A percentile compares a stretch with the other conserved stretches of the same genome.
phyloP scores from a whole-genome alignment of 768 basidiomycete species.

The Pholiota molesta region DNA sequence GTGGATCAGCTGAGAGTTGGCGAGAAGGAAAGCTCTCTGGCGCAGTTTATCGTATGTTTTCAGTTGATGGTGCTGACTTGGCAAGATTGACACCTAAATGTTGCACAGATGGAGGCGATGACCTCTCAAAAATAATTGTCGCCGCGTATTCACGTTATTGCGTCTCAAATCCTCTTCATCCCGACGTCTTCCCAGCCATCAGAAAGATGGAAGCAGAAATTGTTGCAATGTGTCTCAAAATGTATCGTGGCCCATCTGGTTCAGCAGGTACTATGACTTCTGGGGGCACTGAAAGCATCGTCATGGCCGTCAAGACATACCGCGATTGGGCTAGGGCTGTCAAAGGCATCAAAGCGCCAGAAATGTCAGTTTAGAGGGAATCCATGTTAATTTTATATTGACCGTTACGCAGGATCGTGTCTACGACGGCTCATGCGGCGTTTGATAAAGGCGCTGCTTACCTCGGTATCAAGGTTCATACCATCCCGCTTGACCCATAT shows the following conservation, averaged over 20 bases:
- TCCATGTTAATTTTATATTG: neutral
- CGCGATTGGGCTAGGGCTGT: conserved; percentile 87
- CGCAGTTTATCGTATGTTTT: conserved; percentile 77
- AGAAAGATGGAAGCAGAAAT: conserved; percentile 98
- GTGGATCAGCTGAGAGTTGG: conserved; percentile 53
- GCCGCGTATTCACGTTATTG: conserved; percentile 82
- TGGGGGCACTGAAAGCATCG: conserved; percentile 94
- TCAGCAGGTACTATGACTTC: conserved; percentile 94
- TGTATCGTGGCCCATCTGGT: conserved; percentile 85
- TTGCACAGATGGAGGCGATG: conserved; percentile 77
- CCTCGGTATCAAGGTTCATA: conserved; percentile 87
- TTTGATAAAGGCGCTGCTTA: conserved; percentile 94
- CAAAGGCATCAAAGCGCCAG: conserved; percentile 89
- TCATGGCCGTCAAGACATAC: conserved; percentile 95
- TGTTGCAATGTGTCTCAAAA: conserved; percentile 81
- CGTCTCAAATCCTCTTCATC: conserved; percentile 89
- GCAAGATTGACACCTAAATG: neutral
- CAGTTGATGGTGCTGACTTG: neutral
- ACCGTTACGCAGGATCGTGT: conserved; percentile 63
- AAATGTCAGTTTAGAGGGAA: conserved; percentile 64
- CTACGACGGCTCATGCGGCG: conserved; percentile 87
- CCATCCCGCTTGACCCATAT: conserved; percentile 75
- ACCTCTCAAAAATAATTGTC: conserved; percentile 76
- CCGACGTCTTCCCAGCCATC: conserved; percentile 89
- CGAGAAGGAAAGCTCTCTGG: conserved; percentile 77